Evolutionary conservation across 345 rosid species (phyloP).

Genomic region (Combretum micranthum): DNA sequence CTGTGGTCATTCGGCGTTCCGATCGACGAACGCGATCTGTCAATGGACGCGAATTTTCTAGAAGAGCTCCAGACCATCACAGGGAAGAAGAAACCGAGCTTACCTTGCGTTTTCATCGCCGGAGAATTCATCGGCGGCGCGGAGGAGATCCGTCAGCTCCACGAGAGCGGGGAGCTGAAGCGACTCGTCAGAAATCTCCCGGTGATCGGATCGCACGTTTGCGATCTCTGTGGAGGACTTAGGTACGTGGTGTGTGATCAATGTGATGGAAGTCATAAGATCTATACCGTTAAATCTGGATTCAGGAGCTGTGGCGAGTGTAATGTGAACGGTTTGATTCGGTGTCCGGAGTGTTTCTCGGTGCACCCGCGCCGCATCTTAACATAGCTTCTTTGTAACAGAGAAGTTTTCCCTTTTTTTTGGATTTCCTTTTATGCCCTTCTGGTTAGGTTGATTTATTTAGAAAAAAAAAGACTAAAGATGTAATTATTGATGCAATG

Average conservation of each 20-base stretch:
- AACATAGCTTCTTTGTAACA: no score
- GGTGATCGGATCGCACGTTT: constrained; percentile 4
- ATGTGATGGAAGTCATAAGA: constrained; percentile 49
- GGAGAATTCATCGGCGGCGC: constrained; percentile 30
- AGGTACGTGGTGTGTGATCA: constrained; percentile 28
- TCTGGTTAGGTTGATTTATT: no score
- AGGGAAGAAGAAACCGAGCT: constrained; percentile 12
- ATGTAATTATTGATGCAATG: no score
- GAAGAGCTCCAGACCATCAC: constrained; percentile 47
- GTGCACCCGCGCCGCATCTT: no score
- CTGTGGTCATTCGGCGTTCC: constrained; percentile 42
- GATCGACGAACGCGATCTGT: constrained; percentile 74
- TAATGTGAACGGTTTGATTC: constrained; percentile 32
- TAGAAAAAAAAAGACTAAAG: no score
- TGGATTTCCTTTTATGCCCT: no score
- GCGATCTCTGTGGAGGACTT: constrained; percentile 34
- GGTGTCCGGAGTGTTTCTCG: constrained; percentile 17
- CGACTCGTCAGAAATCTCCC: constrained; percentile 17
- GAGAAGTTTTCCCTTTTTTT: no score
- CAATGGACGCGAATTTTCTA: constrained; percentile 50
- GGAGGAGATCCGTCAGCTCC: constrained; percentile 22
- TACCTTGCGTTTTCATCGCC: constrained; percentile 30
- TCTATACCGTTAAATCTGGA: constrained; percentile 24
- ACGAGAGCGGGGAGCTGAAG: constrained; percentile 36
- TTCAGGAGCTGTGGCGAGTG: constrained; percentile 29